Evolutionary conservation across 2,329 filamentous ascomycete genomes (phyloP), one percentile per base, ranked within the genome.

Genomic region (Fusarium brevicatenulatum): DNA sequence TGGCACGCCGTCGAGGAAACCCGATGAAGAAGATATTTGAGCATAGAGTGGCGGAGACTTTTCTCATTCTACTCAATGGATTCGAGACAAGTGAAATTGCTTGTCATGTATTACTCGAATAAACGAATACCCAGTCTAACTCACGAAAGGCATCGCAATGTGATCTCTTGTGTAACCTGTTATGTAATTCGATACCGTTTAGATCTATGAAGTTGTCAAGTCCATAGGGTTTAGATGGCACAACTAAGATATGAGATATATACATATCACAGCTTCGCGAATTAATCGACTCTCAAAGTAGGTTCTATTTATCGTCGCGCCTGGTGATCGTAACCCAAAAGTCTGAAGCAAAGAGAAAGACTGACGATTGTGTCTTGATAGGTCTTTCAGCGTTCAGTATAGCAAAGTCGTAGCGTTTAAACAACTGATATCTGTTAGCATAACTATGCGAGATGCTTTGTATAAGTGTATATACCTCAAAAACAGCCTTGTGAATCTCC

Each of bases 401-500:
- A 2, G 80, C 75, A 55, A 83, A 79, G 55, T 83, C 79, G 34
- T 79, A 82, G 28, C 77, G 74, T 57, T 78, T 77, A 55, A 81
- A 66, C 30, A 82, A 68, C 80, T 82, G 21, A 28, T 8, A 9
- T 49, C 16, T 4, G 25, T 62, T 21, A 67, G 40, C n/a, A 42
- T 12, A 44, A 21, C 13, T 13, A 23, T n/a, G 16, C 1, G 8
- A 10, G 53, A 5, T 10, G 1, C 18, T 19, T 7, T 0, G 7
- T 2, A 12, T 5, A 16, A 2, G 6, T 4, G 16, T 1, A 64
- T 80, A 60, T 78, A 87, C 85, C 83, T 86, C 84, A 21, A 85
- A 82, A 52, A 86, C 75, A 8, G 82, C 79, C 68, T 88, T 88
- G 68, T 85, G 82, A 52, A 87, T 71, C 75, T 87, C 85, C 80